Conservation (phyloP, 1,284 basidiomycete species). For the Ustilago esculenta region DNA sequence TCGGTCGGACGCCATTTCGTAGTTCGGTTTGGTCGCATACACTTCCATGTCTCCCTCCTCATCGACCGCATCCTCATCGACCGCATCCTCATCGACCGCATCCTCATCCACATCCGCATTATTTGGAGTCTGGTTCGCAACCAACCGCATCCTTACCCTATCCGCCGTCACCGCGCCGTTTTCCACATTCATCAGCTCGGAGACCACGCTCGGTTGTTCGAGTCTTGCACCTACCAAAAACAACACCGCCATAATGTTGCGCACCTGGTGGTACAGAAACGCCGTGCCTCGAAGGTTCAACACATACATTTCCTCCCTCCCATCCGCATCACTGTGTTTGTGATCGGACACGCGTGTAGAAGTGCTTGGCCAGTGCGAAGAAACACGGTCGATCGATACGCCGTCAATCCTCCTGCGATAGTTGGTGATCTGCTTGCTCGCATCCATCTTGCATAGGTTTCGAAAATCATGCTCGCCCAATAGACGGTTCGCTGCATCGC, state of each 20-base stretch:
- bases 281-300: constrained; percentile 88
- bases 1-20: constrained; percentile 89
- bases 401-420: constrained; percentile 76
- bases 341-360: background rate
- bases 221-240: constrained; percentile 86
- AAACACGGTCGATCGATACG: constrained; percentile 72
- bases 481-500: constrained; percentile 76
- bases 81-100: no score
- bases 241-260: constrained; percentile 92
- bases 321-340: constrained; percentile 31
- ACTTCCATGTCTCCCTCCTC: no score
- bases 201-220: constrained; percentile 79
- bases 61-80: no score
- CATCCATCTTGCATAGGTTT: constrained; percentile 94
- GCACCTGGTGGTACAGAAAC: constrained; percentile 96
- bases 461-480: constrained; percentile 94
- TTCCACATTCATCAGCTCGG: constrained; percentile 78
- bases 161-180: constrained; percentile 45
- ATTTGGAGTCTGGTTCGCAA: no score
- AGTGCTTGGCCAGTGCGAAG: constrained; percentile 34
- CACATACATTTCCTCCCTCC: constrained; percentile 71
- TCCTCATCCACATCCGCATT: no score
- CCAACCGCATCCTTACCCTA: constrained; percentile 28
- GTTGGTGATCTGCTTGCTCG: constrained; percentile 87
- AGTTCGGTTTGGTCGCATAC: constrained; percentile 77